Evolutionary conservation across 2,329 filamentous ascomycete genomes (phyloP).

Genomic region (Pseudogymnoascus sp.): DNA sequence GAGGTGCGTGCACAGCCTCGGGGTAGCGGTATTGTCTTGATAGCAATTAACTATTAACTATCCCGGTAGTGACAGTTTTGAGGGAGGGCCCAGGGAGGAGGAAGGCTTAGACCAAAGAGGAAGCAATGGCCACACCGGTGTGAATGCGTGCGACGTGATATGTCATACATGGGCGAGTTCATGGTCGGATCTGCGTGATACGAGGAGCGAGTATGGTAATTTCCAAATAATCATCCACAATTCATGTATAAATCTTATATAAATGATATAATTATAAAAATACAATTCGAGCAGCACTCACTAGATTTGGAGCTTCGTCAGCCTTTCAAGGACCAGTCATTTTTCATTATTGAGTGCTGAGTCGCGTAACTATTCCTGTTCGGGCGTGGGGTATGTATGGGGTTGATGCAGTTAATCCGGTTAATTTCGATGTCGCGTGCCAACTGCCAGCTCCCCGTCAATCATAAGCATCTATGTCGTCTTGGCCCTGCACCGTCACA

Average conservation of each 20-base stretch:
- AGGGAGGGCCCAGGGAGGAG: not conserved
- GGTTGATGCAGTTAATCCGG: not conserved
- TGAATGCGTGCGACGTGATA: not conserved
- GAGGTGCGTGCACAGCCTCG: not conserved
- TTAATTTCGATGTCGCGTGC: not conserved
- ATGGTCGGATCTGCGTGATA: no score
- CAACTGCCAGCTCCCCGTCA: not conserved
- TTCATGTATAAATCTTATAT: not conserved
- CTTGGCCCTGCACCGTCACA: not conserved
- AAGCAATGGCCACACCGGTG: not conserved
- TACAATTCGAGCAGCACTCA: not conserved
- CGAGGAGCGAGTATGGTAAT: not conserved
- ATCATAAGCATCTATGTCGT: not conserved
- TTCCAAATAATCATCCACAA: not conserved
- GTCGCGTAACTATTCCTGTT: not conserved
- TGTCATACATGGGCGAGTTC: not conserved
- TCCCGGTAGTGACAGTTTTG: not conserved
- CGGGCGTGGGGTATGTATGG: not conserved
- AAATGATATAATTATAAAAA: not conserved
- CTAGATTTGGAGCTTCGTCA: not conserved
- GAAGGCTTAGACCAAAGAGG: not conserved
- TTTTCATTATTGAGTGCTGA: not conserved
- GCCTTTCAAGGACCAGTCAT: not conserved
- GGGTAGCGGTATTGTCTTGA: not conserved
- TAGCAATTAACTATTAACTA: not conserved